Base-by-base conservation (phyloP, 192 early-diverging fungal species). In the Umbelopsis ramanniana region DNA sequence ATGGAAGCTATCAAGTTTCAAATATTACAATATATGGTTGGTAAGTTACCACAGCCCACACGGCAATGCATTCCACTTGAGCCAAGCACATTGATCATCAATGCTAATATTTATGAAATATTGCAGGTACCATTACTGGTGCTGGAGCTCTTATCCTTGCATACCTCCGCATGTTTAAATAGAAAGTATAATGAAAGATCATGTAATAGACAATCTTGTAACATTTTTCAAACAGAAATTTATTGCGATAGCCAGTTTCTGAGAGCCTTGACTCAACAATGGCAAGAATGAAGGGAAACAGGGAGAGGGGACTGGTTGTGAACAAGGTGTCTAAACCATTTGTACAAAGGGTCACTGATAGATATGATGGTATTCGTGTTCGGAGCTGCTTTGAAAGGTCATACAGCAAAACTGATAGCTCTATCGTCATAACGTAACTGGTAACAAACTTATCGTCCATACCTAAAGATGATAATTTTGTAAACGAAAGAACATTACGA, bases 1-100 rank as follows among this genome's bases (percentile, higher is more conserved):
- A 93, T 96, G 91, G 94, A 96, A 81, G 90, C 93, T 8, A 93
- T 96, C 74, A 95, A 95, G 74, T 93, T 91, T 52, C 89, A 90
- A 71, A 92, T 92, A 15, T 72, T 93, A 52, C 92, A 92, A 78
- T 92, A 93, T 67, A 90, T 93, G 86, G 83, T 93, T 38, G 92
- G 89, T 80, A 68, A 69, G 45, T 71, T 19, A 75, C 37, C 6
- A 26, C 19, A 8, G 45, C 17, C 23, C 33, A 9, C 6, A 38
- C 69, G 19, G 23, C 29, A 21, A 2, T 19, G 7, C 6, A 40
- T 19, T 38, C n/a, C 8, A 5, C 7, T 12, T 63, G 10, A n/a
- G 21, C 10, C 29, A 26, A 11, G 33, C 4, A 26, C 37, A 54
- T n/a, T 21, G 35, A 23, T 54, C 4, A 17, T 21, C 29, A 23